Base-by-base conservation (phyloP, 768 basidiomycete genomes). In the Kwoniella shandongensis region DNA sequence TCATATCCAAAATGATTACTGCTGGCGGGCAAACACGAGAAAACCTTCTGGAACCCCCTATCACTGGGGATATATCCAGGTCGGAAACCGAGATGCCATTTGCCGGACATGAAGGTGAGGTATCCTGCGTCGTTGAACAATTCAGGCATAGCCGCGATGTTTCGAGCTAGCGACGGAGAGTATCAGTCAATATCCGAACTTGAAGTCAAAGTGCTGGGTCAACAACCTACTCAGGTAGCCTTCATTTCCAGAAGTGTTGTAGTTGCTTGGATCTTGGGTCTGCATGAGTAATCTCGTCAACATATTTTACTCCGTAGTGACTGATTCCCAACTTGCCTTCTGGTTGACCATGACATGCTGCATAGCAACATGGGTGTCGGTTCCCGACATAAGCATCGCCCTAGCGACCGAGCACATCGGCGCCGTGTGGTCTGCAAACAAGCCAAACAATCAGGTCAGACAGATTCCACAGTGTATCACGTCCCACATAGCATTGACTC, bases 61-160 rank as follows among this genome's bases (percentile, higher is more conserved):
- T 61, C 67, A 30, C 26, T 69, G 65, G 23, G 62, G 58, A 30
- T 63, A 57, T 36, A 44, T 42, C 17, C 42, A 23, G 12, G 44
- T 58, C 1, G 67, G 66, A 30, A 75, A 25, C 73, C 73, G 2
- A 75, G 63, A 54, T 75, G 73, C 72, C 73, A 75, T 65, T 75
- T 75, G n/a, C 73, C 69, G 0, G 67, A 59, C 59, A 66, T 59
- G 42, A 63, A 49, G 12, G 62, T 64, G 27, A 67, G 56, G 44
- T 70, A 75, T 8, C 74, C 72, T 4, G 61, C 66, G 59, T 75
- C 74, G 26, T 54, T 53, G 39, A 75, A 39, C 26, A 73, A 58
- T 26, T 70, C 72, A 13, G 72, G 70, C 6, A 75, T 47, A 46
- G 74, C 67, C 6, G 72, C 74, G 22, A 74, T 65, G 18, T 51